phyloP scores from a whole-genome alignment of 2,329 filamentous ascomycete species.

The Trichoderma sp. region DNA sequence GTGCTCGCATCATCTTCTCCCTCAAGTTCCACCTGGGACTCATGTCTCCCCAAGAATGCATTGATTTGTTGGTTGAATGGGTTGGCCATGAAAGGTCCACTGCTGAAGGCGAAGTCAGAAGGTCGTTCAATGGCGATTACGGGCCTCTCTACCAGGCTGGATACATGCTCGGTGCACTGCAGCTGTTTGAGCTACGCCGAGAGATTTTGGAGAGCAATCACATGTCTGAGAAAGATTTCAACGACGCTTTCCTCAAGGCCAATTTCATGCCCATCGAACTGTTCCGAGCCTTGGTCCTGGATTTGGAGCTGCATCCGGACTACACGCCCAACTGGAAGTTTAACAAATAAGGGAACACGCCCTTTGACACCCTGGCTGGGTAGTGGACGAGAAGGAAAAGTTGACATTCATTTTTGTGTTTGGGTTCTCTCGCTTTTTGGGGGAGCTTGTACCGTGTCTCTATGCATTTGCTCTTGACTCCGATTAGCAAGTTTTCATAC shows the following conservation, averaged over 20 bases:
- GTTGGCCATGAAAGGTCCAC: conserved; percentile 58
- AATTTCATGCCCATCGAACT: conserved; percentile 56
- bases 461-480: conserved; percentile 6
- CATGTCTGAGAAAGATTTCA: conserved; percentile 52
- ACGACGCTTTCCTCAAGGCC: conserved; percentile 49
- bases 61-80: conserved; percentile 53
- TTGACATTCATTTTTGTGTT: not conserved
- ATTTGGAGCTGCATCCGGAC: conserved; percentile 39
- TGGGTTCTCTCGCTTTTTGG: not conserved
- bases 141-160: conserved; percentile 57
- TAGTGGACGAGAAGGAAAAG: not conserved
- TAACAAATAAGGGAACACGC: conserved; percentile 30
- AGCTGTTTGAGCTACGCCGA: conserved; percentile 48
- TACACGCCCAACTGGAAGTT: conserved; percentile 51
- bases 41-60: conserved; percentile 51
- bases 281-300: conserved; percentile 46
- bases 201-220: conserved; percentile 42
- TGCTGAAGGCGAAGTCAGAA: conserved; percentile 57
- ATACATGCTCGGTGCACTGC: conserved; percentile 58
- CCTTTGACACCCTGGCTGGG: not conserved
- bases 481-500: not conserved
- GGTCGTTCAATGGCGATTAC: conserved; percentile 55
- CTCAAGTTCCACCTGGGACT: conserved; percentile 55
- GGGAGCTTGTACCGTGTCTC: not conserved
- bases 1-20: conserved; percentile 56